Percentiles rank a stretch among this genome's conserved stretches.
Conservation (phyloP, 306 rosid genomes). For the Arachis hypogaea region DNA sequence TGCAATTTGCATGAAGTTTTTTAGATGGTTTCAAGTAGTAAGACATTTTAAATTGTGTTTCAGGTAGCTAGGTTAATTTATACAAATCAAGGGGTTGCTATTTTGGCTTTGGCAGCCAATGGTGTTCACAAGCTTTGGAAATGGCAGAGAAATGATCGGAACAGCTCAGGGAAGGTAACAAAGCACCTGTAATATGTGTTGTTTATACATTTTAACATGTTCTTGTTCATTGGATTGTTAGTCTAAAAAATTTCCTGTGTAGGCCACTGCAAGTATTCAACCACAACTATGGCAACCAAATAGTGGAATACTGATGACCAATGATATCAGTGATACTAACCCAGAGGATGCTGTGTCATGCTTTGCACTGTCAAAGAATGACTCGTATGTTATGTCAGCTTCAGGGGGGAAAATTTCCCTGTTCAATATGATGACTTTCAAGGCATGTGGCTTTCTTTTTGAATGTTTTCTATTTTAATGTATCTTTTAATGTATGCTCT, state of each 20-base stretch:
- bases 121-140: constrained; percentile 99
- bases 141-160: constrained; percentile 95
- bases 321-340: constrained; percentile 85
- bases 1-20: neutral
- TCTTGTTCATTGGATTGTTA: constrained; percentile 42
- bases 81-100: constrained; percentile 90
- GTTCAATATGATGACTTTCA: constrained; percentile 99
- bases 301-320: constrained; percentile 98
- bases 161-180: constrained; percentile 62
- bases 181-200: constrained; percentile 28
- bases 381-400: constrained; percentile 98
- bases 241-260: constrained; percentile 38
- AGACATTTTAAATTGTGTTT: constrained; percentile 35
- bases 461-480: constrained; percentile 11
- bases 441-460: constrained; percentile 56
- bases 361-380: constrained; percentile 98
- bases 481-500: constrained; percentile 1
- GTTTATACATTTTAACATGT: constrained; percentile 35
- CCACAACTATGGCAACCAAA: constrained; percentile 98
- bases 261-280: constrained; percentile 76
- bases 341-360: constrained; percentile 96
- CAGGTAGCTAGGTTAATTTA: constrained; percentile 97
- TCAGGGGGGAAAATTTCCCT: constrained; percentile 98
- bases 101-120: constrained; percentile 95
- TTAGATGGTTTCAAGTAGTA: constrained; percentile 14